phyloP scores from a whole-genome alignment of 768 basidiomycete species.

The Mycena kentingensis region DNA sequence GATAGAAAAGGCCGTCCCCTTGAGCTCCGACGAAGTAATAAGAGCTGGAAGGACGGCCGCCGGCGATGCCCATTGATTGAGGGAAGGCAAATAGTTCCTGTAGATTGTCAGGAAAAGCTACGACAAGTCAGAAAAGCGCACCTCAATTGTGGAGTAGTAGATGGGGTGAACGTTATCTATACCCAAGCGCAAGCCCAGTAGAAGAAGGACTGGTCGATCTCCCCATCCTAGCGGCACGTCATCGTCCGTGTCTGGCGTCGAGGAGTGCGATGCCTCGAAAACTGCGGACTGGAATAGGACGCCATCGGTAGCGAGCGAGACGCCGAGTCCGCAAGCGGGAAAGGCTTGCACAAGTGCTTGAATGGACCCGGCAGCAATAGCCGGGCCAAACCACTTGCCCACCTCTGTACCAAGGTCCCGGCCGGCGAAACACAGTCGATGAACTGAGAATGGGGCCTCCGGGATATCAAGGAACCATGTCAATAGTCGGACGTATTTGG shows the following conservation, averaged over 20 bases:
- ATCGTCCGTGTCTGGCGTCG: conserved; percentile 29
- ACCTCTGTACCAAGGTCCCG: conserved; percentile 95
- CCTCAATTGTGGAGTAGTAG: conserved; percentile 79
- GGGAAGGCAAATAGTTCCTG: conserved; percentile 90
- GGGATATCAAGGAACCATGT: conserved; percentile 96
- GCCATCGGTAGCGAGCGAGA: conserved; percentile 81
- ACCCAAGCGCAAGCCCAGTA: conserved; percentile 86
- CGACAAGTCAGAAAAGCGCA: conserved; percentile 18
- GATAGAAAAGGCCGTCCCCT: conserved; percentile 82
- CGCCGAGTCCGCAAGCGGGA: conserved; percentile 78
- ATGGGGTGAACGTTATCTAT: conserved; percentile 94
- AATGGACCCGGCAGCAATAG: conserved; percentile 95
- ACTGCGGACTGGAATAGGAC: conserved; percentile 86
- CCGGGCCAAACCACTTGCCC: conserved; percentile 98
- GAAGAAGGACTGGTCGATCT: conserved; percentile 77
- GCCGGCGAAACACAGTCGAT: conserved; percentile 93
- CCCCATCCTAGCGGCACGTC: conserved; percentile 60
- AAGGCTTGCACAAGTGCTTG: conserved; percentile 79
- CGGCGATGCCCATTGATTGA: conserved; percentile 95
- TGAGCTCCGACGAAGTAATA: conserved; percentile 98
- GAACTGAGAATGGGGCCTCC: conserved; percentile 89
- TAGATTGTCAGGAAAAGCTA: background rate
- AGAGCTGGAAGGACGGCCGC: conserved; percentile 93
- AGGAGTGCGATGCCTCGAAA: conserved; percentile 66
- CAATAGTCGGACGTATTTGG: conserved; percentile 86